These are phyloP conservation scores for Yarrowia keelungensis DNA, from an alignment of 805 yeast species.

Conservation along the genomic window DNA sequence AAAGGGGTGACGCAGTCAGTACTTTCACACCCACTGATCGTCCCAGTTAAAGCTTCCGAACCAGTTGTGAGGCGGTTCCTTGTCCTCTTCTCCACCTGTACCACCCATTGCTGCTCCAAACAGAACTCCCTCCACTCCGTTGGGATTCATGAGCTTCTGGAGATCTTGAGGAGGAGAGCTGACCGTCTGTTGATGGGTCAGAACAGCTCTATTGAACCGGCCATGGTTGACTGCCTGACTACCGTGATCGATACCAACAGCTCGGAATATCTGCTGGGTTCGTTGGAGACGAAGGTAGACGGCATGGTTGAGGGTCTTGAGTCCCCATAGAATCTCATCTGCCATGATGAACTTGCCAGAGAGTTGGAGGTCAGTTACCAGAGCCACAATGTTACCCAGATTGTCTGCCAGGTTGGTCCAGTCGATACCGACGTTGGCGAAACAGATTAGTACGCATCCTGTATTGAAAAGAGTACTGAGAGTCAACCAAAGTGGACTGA, in stretches of 20 bases:
- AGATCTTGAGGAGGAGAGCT: constrained; percentile 33
- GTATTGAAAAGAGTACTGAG: constrained; percentile 52
- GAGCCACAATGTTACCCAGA: constrained; percentile 41
- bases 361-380: constrained; percentile 42
- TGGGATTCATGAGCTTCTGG: constrained; percentile 36
- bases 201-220: constrained; percentile 32
- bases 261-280: constrained; percentile 51
- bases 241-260: constrained; percentile 62
- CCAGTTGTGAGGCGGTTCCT: constrained; percentile 35
- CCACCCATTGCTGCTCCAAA: constrained; percentile 23
- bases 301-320: constrained; percentile 62
- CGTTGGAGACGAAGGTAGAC: constrained; percentile 56
- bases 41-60: constrained; percentile 37
- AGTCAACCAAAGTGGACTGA: constrained; percentile 62
- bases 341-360: constrained; percentile 55
- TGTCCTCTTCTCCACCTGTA: constrained; percentile 3
- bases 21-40: constrained; percentile 16
- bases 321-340: constrained; percentile 67
- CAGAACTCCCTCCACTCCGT: constrained; percentile 12
- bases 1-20: not conserved
- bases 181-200: constrained; percentile 22
- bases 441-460: constrained; percentile 53
- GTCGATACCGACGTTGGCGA: constrained; percentile 55
- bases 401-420: constrained; percentile 40
- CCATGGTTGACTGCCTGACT: constrained; percentile 57